Conservation (phyloP, 176 grass and related monocot genomes). For the Otatea glauca region DNA sequence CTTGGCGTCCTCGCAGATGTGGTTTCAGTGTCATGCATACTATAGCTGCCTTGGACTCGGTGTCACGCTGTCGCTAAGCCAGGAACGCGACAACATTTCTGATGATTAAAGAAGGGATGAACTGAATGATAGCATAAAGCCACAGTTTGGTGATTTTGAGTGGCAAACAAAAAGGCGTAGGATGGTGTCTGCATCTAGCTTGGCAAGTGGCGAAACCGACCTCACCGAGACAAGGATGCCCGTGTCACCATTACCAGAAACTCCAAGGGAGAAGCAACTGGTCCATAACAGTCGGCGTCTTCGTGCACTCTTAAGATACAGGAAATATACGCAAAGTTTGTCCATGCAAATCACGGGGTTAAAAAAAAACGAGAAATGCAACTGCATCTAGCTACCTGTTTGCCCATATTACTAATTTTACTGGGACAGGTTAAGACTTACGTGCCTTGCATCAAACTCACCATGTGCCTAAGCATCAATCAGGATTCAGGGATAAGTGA, state of each 20-base stretch:
- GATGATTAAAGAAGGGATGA: background rate
- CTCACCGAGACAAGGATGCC: constrained; percentile 9
- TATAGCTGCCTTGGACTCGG: background rate
- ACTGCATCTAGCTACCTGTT: background rate
- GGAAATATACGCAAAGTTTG: background rate
- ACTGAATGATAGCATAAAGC: background rate
- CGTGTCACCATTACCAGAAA: background rate
- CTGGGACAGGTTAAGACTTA: background rate
- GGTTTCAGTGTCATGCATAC: background rate
- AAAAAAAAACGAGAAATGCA: background rate
- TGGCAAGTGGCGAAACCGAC: constrained; percentile 6
- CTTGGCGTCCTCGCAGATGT: background rate
- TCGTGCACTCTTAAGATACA: background rate
- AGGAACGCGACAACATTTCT: constrained; percentile 24
- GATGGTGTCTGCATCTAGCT: constrained; percentile 4
- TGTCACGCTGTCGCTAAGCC: background rate
- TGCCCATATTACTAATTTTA: background rate
- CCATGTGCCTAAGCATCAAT: constrained; percentile 23
- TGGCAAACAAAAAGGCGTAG: constrained; percentile 24
- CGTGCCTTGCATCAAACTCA: background rate
- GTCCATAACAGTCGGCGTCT: background rate
- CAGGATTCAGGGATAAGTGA: background rate
- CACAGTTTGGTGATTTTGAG: background rate
- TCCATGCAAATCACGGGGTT: background rate
- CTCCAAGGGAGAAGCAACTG: background rate